Evolutionary conservation across 495 filamentous ascomycete species (phyloP).

Genomic region (Penicillium verhagenii): DNA sequence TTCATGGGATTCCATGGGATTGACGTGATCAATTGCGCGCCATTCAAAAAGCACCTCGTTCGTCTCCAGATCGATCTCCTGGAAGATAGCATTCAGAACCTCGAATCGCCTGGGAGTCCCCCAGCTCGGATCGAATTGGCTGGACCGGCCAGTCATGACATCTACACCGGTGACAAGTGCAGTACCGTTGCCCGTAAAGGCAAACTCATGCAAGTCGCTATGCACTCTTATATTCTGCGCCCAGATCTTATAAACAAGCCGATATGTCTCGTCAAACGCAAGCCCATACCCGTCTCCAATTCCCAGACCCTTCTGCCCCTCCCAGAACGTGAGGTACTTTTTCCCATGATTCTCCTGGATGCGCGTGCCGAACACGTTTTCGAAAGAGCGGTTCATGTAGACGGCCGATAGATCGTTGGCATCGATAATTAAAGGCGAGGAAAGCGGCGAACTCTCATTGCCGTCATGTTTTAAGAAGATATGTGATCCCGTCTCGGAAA

Average conservation of each 20-base stretch:
- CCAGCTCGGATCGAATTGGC: neutral
- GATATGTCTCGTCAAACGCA: conserved; percentile 20
- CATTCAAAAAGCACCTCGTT: conserved; percentile 34
- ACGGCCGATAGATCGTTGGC: conserved; percentile 19
- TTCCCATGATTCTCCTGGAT: conserved; percentile 16
- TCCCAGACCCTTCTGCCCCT: conserved; percentile 18
- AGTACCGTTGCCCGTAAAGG: conserved; percentile 38
- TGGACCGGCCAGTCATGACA: conserved; percentile 8
- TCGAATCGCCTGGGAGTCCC: neutral
- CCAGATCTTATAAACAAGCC: conserved; percentile 16
- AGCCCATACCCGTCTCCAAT: conserved; percentile 24
- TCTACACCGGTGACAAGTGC: conserved; percentile 48
- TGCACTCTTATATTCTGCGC: conserved; percentile 17
- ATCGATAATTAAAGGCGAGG: conserved; percentile 19
- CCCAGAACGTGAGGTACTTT: conserved; percentile 22
- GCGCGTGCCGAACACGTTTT: conserved; percentile 23
- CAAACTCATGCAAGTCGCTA: conserved; percentile 38
- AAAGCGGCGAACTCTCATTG: conserved; percentile 18
- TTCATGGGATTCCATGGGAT: conserved; percentile 17
- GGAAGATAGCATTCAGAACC: conserved; percentile 43
- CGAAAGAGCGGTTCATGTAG: conserved; percentile 20
- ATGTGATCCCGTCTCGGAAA: conserved; percentile 17
- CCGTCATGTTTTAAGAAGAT: conserved; percentile 25
- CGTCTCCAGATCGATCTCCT: conserved; percentile 40
- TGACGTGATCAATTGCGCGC: conserved; percentile 26